A percentile compares a stretch with the other conserved stretches of the same genome.
Evolutionary conservation across 1,284 basidiomycete genomes (phyloP).

Genomic region (Prillingera fragicola): DNA sequence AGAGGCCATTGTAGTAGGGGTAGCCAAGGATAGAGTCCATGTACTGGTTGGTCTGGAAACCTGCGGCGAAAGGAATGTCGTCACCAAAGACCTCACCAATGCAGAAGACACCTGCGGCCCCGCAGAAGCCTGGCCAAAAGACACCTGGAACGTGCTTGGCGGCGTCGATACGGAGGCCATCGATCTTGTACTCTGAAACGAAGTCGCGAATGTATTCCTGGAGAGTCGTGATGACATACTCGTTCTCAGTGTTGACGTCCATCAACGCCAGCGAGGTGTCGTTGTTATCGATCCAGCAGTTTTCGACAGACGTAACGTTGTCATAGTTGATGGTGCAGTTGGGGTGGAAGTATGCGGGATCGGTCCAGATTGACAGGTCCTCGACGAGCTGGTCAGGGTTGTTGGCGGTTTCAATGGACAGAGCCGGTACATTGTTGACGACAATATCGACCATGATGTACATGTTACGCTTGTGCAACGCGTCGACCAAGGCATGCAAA

Average conservation of each 20-base stretch:
- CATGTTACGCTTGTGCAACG: slow-evolving; percentile 65
- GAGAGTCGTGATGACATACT: slow-evolving; percentile 56
- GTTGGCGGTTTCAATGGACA: slow-evolving; percentile 19
- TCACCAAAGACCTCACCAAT: slow-evolving; percentile 70
- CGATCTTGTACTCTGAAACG: slow-evolving; percentile 59
- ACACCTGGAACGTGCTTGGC: slow-evolving; percentile 55
- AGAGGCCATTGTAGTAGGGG: slow-evolving; percentile 64
- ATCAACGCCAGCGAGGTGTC: slow-evolving; percentile 62
- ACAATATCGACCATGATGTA: slow-evolving; percentile 74
- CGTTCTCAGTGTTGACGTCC: slow-evolving; percentile 66
- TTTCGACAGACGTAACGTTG: slow-evolving; percentile 61
- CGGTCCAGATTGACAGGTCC: slow-evolving; percentile 35
- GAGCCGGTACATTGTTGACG: slow-evolving; percentile 65
- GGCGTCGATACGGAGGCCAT: slow-evolving; percentile 68
- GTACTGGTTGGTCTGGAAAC: slow-evolving; percentile 37
- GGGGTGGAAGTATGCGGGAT: slow-evolving; percentile 54
- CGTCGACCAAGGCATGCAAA: slow-evolving; percentile 60
- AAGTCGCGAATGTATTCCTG: slow-evolving; percentile 60
- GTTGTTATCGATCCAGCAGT: slow-evolving; percentile 73
- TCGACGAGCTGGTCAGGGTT: slow-evolving; percentile 22
- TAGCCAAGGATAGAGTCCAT: slow-evolving; percentile 52
- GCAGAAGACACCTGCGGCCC: slow-evolving; percentile 69
- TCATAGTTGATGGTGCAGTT: slow-evolving; percentile 62
- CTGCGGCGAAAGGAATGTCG: slow-evolving; percentile 49
- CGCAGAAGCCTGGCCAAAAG: slow-evolving; percentile 55